Base-by-base conservation (phyloP, 495 filamentous ascomycete species). In the Trichodelitschia bisporula region DNA sequence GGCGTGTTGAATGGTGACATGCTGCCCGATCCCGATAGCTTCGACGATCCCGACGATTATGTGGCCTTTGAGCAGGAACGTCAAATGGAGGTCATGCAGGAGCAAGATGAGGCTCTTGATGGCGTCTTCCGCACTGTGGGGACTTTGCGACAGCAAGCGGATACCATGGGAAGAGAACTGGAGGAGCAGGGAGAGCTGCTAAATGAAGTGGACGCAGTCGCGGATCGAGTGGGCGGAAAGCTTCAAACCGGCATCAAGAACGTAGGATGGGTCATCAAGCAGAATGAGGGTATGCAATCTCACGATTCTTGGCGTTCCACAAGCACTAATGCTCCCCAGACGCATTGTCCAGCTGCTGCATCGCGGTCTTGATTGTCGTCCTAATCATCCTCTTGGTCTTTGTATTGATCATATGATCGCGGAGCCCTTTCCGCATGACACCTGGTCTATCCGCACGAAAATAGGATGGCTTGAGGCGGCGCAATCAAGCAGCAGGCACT, bases 111-210 rank as follows among this genome's bases (percentile, higher is more conserved):
- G 57, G 70, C 79, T 38, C 57, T 97, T 4, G 84, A 93, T 49
- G 76, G 76, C 2, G 89, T 97, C 25, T 91, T 78, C 44, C 65
- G 68, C 40, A 95, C 86, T 2, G 86, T 97, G 20, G 83, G 79
- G 0, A 92, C 77, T 43, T 45, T 97, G 43, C 56, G 80, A 30
- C 58, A 73, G 47, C 84, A 93, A 58, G 89, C 89, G 11, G 68
- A 86, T 53, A 72, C 74, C 38, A 95, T 97, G 84, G 83, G 83
- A 4, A 56, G 84, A 32, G 86, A 97, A 53, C 55, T 97, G 28
- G 89, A 92, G 49, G 84, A 93, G 49, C 86, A 97, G 60, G 61
- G 56, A 14, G 72, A 77, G 44, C 56, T 78, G 53, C 57, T 97
- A 29, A 70, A 79, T 32, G 67, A 72, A 32, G 71, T 82, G 30